A percentile compares a stretch with the other conserved stretches of the same genome.
phyloP scores from a whole-genome alignment of 805 yeast species.

The Candida alai region DNA sequence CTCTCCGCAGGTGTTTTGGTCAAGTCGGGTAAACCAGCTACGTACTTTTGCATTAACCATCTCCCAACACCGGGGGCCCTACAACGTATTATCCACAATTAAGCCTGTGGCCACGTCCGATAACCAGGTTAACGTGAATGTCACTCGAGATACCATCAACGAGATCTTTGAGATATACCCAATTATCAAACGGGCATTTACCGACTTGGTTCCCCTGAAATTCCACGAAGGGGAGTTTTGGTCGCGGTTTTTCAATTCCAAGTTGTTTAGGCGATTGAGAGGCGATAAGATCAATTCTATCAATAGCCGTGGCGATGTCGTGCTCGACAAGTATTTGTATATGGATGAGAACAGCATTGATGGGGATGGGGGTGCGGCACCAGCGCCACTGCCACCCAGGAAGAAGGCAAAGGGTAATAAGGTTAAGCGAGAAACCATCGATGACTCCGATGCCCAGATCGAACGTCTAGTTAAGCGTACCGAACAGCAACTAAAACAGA shows the following conservation, averaged over 20 bases:
- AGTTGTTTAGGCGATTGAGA: slow-evolving; percentile 77
- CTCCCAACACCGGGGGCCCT: slow-evolving; percentile 87
- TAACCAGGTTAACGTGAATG: slow-evolving; percentile 88
- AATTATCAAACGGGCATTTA: slow-evolving; percentile 80
- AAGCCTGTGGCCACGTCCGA: slow-evolving; percentile 92
- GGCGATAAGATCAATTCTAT: slow-evolving; percentile 76
- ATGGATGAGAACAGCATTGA: slow-evolving; percentile 56
- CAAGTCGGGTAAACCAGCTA: slow-evolving; percentile 69
- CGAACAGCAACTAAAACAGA: not conserved
- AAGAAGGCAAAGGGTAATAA: slow-evolving; percentile 19
- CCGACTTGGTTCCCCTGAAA: slow-evolving; percentile 79
- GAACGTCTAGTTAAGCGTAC: slow-evolving; percentile 23
- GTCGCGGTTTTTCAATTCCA: slow-evolving; percentile 92
- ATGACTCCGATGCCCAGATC: slow-evolving; percentile 5
- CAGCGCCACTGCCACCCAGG: too few relatives aligned
- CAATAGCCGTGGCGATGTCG: slow-evolving; percentile 77
- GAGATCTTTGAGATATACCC: slow-evolving; percentile 93
- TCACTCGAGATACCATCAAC: slow-evolving; percentile 84
- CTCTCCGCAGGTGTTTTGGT: slow-evolving; percentile 84
- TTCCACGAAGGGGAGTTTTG: slow-evolving; percentile 90
- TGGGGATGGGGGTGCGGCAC: slow-evolving; percentile 30
- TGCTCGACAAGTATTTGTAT: slow-evolving; percentile 79
- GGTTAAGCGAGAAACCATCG: slow-evolving; percentile 6
- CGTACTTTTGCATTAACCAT: slow-evolving; percentile 83
- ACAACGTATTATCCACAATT: slow-evolving; percentile 89